phyloP scores from a whole-genome alignment of 2,329 filamentous ascomycete genomes.

The Beauveria australis region DNA sequence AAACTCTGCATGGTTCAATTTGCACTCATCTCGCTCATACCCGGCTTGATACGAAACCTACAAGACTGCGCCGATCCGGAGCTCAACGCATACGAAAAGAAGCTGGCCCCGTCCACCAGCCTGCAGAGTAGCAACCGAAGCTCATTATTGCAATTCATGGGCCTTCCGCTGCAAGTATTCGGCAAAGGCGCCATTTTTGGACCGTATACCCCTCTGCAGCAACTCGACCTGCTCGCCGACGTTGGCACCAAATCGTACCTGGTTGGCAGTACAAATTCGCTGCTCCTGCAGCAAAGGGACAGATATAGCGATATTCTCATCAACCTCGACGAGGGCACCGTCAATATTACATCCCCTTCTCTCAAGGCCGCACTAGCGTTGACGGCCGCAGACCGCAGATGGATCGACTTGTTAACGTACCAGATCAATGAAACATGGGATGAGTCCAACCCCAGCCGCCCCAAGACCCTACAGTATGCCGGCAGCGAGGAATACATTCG shows the following conservation, averaged over 20 bases:
- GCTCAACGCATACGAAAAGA: conserved; percentile 73
- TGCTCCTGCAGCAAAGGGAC: conserved; percentile 88
- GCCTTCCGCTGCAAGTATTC: conserved; percentile 87
- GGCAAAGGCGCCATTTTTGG: conserved; percentile 94
- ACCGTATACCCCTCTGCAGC: conserved; percentile 92
- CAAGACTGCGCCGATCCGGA: conserved; percentile 94
- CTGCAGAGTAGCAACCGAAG: conserved; percentile 84
- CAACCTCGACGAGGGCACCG: conserved; percentile 82
- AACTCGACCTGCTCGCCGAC: conserved; percentile 88
- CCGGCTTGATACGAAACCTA: conserved; percentile 81
- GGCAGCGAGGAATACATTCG: conserved; percentile 97
- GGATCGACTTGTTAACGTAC: conserved; percentile 94
- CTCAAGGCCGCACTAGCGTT: conserved; percentile 68
- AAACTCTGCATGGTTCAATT: conserved; percentile 97
- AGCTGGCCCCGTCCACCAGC: conserved; percentile 68
- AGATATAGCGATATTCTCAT: conserved; percentile 94
- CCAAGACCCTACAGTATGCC: conserved; percentile 91
- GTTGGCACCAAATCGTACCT: conserved; percentile 95
- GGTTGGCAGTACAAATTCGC: conserved; percentile 91
- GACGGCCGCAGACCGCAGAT: conserved; percentile 80
- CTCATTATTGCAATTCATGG: conserved; percentile 89
- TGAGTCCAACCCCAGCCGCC: conserved; percentile 74
- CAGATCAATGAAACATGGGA: conserved; percentile 97
- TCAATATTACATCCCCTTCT: conserved; percentile 75
- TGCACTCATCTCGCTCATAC: conserved; percentile 89